Evolutionary conservation across 1,284 basidiomycete genomes (phyloP).

Genomic region (Cryptococcus hybrid): DNA sequence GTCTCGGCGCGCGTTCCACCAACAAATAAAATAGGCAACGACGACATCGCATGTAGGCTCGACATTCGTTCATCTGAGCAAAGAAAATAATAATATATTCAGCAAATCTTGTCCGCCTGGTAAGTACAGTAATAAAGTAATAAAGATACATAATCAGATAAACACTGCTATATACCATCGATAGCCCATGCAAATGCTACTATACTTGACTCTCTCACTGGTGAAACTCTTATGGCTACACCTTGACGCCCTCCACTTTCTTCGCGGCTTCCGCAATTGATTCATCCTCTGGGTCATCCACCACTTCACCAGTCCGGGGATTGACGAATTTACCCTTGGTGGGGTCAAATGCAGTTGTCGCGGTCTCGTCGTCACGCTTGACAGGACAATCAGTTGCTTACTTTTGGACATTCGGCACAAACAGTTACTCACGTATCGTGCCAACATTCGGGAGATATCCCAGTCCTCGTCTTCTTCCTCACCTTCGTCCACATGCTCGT

Average conservation of each 20-base stretch:
- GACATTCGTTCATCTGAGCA: no score
- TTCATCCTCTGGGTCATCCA: not conserved
- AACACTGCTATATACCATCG: no score
- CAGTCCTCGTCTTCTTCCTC: conserved; percentile 43
- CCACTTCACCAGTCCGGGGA: not conserved
- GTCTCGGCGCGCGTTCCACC: no score
- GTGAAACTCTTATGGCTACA: not conserved
- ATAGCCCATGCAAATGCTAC: no score
- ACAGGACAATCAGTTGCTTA: conserved; percentile 20
- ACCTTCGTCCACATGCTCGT: conserved; percentile 77
- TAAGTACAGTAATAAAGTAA: not conserved
- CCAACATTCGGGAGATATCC: conserved; percentile 48
- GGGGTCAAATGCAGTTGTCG: not conserved
- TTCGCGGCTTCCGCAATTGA: conserved; percentile 14
- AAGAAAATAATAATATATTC: no score
- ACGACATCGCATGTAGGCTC: no score
- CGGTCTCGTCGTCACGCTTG: conserved; percentile 66
- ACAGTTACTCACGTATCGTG: conserved; percentile 48
- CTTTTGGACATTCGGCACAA: conserved; percentile 50
- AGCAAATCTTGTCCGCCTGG: no score
- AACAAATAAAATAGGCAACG: no score
- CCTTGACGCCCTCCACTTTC: conserved; percentile 14
- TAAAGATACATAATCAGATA: not conserved
- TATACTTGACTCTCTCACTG: no score
- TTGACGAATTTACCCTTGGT: conserved; percentile 54